Base-by-base conservation (phyloP, 2,329 filamentous ascomycete species). In the Arthrobotrys musiformis region DNA sequence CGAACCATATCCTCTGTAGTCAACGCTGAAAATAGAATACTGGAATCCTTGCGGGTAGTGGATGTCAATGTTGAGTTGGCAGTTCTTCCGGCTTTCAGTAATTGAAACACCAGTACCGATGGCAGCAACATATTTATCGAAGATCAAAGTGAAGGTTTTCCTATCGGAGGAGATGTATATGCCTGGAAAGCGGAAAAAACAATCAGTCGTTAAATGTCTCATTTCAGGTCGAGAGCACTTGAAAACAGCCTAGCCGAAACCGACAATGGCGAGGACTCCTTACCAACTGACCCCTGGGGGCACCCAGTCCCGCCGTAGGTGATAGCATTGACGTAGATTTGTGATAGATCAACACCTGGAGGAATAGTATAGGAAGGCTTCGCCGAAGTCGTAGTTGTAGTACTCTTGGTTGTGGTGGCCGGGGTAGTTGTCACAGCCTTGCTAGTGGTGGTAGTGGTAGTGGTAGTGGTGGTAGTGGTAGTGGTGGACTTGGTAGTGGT, bases 51-150 rank as follows among this genome's bases (percentile, higher is more conserved):
- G 83, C 82, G 86, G 86, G 79, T 87, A 87, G 68, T 84, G 81
- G 66, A 88, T 83, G 81, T 86, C 84, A 79, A 87, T 82, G 81
- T 87, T 87, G 75, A 87, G 82, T 82, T 87, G 85, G 83, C 86
- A 88, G 82, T 87, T 87, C 83, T 86, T 86, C 80, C 86, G 85
- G 79, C 83, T 83, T 68, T 86, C 83, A 28, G 83, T 84, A 28
- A 80, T 11, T 82, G 42, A 61, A 2, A 86, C 82, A 60, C 83
- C 82, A 19, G 83, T 83, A 40, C 86, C 86, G 37, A 87, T 85
- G 56, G 86, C 84, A 26, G 86, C 86, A 40, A 86, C 83, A 79
- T 87, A 87, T 11, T 82, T 78, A 81, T 86, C 85, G 80, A 87
- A 88, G 79, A 87, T 85, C 78, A 88, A 83, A 22, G 86, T 88